Evolutionary conservation across 768 basidiomycete genomes (phyloP), one percentile per base, ranked within the genome.

Genomic region (Ramaria sp.): DNA sequence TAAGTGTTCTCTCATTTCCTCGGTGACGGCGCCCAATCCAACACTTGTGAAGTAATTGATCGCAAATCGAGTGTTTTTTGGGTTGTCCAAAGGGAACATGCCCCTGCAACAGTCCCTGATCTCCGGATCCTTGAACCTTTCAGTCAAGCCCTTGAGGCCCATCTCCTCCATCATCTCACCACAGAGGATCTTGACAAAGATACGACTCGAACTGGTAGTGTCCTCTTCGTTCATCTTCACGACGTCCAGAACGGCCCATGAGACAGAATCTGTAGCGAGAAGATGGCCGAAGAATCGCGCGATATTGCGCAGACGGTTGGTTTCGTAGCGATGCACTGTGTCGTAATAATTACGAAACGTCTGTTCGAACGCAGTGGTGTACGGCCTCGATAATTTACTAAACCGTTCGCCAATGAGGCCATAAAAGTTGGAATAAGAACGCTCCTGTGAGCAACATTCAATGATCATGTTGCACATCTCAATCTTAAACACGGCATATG

Each of bases 401-500:
- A 99, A 93, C 20, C 96, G 88, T 69, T 99, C 96, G 54, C 92
- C 92, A 60, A 96, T 78, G 20, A 98, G 82, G 12, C 96, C 96
- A 65, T 94, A 99, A 76, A 96, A 98, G n/a, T 79, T 88, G 1
- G 90, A 91, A 70, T 97, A 99, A 0, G 95, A 93, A 13, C 96
- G 88, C 69, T 98, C 96, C 74, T 99, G 96, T 1, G 96, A 98
- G 69, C 96, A 98, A 87, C 96, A 99, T 66, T 98, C 95, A 70
- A 99, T 89, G 60, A 99, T 81, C 96, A 99, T 99, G 77, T 98
- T 97, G 68, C 90, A 82, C 58, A 99, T 72, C 68, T 97, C 95
- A 63, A 91, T 88, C 91, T 96, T 65, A 37, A 47, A n/a, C 6
- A 43, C 22, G 15, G 12, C 43, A 42, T 56, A 4, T 48, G 24